Percentiles rank a stretch among this genome's conserved stretches.
These are phyloP conservation scores for Kalanchoe fedtschenkoi DNA, from an alignment of 164 flowering plant genomes.

Conservation along the genomic window DNA sequence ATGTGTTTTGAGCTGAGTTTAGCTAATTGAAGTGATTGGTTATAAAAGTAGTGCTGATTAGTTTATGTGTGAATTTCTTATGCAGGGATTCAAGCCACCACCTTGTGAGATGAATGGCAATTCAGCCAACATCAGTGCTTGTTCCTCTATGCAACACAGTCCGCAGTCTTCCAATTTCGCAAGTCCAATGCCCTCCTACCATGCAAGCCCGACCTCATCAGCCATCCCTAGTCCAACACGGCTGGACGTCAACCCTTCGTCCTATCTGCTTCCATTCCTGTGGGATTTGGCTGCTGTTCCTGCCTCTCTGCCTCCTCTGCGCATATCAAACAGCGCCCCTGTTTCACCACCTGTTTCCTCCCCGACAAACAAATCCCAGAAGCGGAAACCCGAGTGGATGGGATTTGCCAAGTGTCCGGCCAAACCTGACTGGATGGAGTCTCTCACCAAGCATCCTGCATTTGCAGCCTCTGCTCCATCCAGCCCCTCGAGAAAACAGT, in stretches of 20 bases:
- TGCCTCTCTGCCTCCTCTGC: constrained; percentile 57
- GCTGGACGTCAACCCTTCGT: constrained; percentile 41
- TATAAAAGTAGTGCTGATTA: no score
- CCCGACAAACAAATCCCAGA: constrained; percentile 61
- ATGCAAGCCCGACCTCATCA: constrained; percentile 76
- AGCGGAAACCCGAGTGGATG: constrained; percentile 22
- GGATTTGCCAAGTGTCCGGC: not conserved
- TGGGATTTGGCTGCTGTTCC: constrained; percentile 59
- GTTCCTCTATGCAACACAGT: constrained; percentile 43
- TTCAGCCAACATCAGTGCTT: constrained; percentile 23
- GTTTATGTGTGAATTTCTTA: not conserved
- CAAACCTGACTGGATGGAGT: constrained; percentile 38
- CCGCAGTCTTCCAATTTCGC: constrained; percentile 54
- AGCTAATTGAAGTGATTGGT: no score
- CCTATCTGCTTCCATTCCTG: constrained; percentile 65
- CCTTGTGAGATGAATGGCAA: constrained; percentile 20
- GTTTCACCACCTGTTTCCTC: constrained; percentile 88
- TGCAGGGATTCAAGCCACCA: constrained; percentile 36
- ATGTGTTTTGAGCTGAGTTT: no score
- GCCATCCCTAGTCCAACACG: constrained; percentile 79
- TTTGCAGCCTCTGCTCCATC: constrained; percentile 87
- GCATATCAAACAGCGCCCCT: constrained; percentile 94
- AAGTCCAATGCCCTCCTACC: constrained; percentile 79
- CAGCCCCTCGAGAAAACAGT: constrained; percentile 63
- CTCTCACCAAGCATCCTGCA: constrained; percentile 42